These are phyloP conservation scores for Plasmodium yoelii DNA, from an alignment of 169 alveolate species.

Conservation along the genomic window DNA sequence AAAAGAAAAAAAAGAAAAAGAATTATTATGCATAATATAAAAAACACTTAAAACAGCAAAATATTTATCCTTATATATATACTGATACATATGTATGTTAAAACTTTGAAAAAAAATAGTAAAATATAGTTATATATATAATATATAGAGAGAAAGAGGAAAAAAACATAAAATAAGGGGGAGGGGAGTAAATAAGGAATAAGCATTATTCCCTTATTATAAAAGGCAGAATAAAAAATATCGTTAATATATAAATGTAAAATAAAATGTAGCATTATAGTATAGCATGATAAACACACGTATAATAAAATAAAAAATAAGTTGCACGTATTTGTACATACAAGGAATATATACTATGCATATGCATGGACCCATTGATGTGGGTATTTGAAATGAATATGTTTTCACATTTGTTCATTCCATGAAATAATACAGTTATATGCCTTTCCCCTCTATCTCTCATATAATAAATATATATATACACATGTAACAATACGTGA, in stretches of 20 bases:
- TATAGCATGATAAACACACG: conserved; percentile 14
- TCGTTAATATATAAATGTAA: neutral
- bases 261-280: conserved; percentile 9
- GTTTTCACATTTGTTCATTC: conserved; percentile 1
- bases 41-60: neutral
- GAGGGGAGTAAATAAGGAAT: conserved; percentile 16
- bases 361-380: neutral
- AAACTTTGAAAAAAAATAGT: conserved; percentile 6
- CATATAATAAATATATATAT: neutral
- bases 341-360: conserved; percentile 20
- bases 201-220: conserved; percentile 27
- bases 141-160: conserved; percentile 2
- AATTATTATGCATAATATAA: neutral
- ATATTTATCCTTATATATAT: conserved; percentile 1
- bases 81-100: conserved; percentile 6
- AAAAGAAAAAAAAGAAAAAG: conserved; percentile 9
- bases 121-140: neutral
- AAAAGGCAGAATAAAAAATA: conserved; percentile 56
- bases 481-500: conserved; percentile 17
- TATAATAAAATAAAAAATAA: conserved; percentile 38
- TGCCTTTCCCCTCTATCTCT: conserved; percentile 1
- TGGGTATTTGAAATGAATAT: neutral
- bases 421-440: neutral
- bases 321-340: conserved; percentile 25
- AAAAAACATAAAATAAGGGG: neutral